Percentiles rank a stretch among this genome's conserved stretches.
These are phyloP conservation scores for Trametes gibbosa DNA, from an alignment of 768 basidiomycete genomes.

Conservation along the genomic window DNA sequence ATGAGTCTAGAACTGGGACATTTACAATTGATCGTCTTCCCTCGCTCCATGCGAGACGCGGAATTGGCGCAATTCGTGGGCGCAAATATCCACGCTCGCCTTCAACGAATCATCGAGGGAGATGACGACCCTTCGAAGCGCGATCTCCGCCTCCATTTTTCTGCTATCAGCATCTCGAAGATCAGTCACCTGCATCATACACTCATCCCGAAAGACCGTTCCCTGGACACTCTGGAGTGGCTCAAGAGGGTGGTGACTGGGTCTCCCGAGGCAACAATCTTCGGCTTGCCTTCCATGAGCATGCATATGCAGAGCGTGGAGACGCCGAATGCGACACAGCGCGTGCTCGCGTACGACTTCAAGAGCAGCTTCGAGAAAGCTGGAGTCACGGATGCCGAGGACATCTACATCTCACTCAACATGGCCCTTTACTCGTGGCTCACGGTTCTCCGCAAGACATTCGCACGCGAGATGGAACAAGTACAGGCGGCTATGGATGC, in stretches of 20 bases:
- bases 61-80: conserved; percentile 78
- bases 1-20: conserved; percentile 67
- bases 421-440: conserved; percentile 81
- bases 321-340: conserved; percentile 34
- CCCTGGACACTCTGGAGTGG: conserved; percentile 53
- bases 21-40: conserved; percentile 73
- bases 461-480: conserved; percentile 77
- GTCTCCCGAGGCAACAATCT: conserved; percentile 69
- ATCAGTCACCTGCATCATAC: conserved; percentile 60
- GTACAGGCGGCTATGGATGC: conserved; percentile 57
- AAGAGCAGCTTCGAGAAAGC: conserved; percentile 61
- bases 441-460: conserved; percentile 69
- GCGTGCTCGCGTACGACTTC: conserved; percentile 64
- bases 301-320: conserved; percentile 69
- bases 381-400: conserved; percentile 51
- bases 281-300: conserved; percentile 77
- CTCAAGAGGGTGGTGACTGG: conserved; percentile 56
- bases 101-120: conserved; percentile 60
- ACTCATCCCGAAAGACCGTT: conserved; percentile 37
- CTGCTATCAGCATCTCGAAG: conserved; percentile 73
- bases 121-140: conserved; percentile 51
- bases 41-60: conserved; percentile 72
- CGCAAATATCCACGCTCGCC: conserved; percentile 61
- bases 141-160: conserved; percentile 69
- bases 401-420: conserved; percentile 85